Evolutionary conservation across 2,329 filamentous ascomycete species (phyloP).

Genomic region (Zasmidium angulare): DNA sequence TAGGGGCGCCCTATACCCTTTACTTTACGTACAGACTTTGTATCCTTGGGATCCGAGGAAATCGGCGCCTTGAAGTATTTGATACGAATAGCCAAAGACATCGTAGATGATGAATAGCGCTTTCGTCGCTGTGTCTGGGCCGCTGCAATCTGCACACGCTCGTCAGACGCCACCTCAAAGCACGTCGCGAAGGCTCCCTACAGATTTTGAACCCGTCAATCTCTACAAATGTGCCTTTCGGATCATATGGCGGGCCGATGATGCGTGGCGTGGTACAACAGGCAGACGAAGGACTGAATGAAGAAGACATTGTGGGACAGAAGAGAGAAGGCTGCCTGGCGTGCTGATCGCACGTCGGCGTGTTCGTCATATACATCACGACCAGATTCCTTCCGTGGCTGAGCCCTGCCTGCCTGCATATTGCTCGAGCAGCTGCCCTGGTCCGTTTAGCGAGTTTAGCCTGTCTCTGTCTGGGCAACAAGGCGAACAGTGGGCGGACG

Average conservation of each 20-base stretch:
- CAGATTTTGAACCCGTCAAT: constrained; percentile 1
- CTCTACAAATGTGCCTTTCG: constrained; percentile 4
- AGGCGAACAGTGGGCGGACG: neutral
- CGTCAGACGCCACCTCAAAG: neutral
- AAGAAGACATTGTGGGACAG: neutral
- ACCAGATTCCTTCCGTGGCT: neutral
- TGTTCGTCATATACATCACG: neutral
- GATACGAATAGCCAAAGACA: constrained; percentile 12
- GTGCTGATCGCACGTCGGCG: neutral
- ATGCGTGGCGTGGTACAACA: neutral
- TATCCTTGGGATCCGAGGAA: constrained; percentile 6
- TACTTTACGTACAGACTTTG: no score
- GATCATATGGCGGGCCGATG: constrained; percentile 2
- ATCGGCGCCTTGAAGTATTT: constrained; percentile 11
- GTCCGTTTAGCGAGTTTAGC: neutral
- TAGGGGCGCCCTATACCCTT: no score
- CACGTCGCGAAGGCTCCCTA: neutral
- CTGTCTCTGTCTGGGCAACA: neutral
- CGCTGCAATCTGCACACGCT: neutral
- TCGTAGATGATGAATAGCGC: constrained; percentile 14
- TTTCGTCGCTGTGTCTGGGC: neutral
- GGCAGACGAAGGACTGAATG: neutral
- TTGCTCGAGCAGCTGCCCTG: neutral
- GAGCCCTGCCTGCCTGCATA: neutral
- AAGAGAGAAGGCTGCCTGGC: neutral